Evolutionary conservation across 257 asterid genomes (phyloP).

Genomic region (Catharanthus roseus): DNA sequence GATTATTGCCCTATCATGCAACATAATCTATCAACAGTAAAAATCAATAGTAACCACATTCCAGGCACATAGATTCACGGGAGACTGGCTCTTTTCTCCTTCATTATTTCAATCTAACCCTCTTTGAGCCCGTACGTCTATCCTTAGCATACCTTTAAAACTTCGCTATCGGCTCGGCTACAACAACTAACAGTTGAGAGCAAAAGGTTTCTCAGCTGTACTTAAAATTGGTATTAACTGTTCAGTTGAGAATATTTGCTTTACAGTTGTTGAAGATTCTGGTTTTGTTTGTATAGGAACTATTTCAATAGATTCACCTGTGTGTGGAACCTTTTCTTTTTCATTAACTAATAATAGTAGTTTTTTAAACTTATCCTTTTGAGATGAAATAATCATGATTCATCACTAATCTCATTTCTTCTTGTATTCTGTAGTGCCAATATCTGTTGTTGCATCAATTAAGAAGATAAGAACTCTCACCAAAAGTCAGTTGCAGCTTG

Average conservation of each 20-base stretch:
- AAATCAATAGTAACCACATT: too few species aligned
- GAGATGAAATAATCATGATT: background rate
- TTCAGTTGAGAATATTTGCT: background rate
- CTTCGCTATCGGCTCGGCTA: background rate
- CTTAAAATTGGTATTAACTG: background rate
- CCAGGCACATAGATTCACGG: too few species aligned
- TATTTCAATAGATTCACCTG: background rate
- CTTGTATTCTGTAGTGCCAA: constrained; percentile 50
- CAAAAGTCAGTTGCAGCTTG: constrained; percentile 54
- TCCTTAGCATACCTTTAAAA: too few species aligned
- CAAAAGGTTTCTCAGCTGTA: background rate
- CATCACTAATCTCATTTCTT: background rate
- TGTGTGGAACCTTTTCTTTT: background rate
- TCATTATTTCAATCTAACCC: background rate
- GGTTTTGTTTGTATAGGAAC: background rate
- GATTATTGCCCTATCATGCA: too few species aligned
- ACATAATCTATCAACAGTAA: too few species aligned
- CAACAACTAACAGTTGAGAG: too few species aligned
- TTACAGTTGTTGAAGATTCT: background rate
- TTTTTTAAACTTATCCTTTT: background rate
- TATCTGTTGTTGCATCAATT: constrained; percentile 74
- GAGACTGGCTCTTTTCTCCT: background rate
- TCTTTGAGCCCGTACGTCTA: background rate
- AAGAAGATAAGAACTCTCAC: constrained; percentile 70
- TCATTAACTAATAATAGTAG: too few species aligned